phyloP scores from a whole-genome alignment of 805 yeast species.

The Kregervanrija pseudodelftensis region DNA sequence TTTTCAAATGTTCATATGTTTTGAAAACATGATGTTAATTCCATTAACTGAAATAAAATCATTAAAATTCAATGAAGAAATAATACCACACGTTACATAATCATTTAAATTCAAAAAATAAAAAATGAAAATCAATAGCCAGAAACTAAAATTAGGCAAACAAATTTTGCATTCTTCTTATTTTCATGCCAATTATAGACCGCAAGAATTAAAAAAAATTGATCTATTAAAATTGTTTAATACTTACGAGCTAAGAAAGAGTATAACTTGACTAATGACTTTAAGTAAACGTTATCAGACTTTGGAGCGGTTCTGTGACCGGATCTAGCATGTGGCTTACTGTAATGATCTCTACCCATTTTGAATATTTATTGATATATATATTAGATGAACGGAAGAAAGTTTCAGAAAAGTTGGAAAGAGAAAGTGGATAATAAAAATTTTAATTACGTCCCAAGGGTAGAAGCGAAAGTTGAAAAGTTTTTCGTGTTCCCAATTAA shows the following conservation, averaged over 20 bases:
- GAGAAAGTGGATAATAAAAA: not conserved
- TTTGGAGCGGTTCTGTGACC: conserved; percentile 99
- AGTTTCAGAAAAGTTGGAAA: not conserved
- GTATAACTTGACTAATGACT: conserved; percentile 95
- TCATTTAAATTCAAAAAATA: too few species aligned
- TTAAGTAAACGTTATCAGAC: conserved; percentile 98
- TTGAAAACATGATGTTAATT: too few species aligned
- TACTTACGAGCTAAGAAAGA: conserved; percentile 99
- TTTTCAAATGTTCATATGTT: too few species aligned
- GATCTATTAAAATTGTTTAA: conserved; percentile 1
- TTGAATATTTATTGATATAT: conserved; percentile 18
- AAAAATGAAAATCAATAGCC: not conserved
- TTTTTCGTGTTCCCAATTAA: too few species aligned
- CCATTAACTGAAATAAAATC: too few species aligned
- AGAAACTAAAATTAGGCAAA: not conserved
- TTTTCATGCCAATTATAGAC: conserved; percentile 7
- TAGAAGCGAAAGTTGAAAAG: not conserved
- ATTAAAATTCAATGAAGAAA: too few species aligned
- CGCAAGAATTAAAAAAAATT: conserved; percentile 20
- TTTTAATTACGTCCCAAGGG: not conserved
- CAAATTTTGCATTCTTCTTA: not conserved
- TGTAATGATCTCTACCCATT: conserved; percentile 97
- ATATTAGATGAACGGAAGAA: not conserved
- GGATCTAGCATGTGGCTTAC: conserved; percentile 92
- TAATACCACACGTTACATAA: too few species aligned